These are phyloP conservation scores for Aspergillus incahuasiensis DNA, from an alignment of 495 filamentous ascomycete genomes.

Conservation along the genomic window DNA sequence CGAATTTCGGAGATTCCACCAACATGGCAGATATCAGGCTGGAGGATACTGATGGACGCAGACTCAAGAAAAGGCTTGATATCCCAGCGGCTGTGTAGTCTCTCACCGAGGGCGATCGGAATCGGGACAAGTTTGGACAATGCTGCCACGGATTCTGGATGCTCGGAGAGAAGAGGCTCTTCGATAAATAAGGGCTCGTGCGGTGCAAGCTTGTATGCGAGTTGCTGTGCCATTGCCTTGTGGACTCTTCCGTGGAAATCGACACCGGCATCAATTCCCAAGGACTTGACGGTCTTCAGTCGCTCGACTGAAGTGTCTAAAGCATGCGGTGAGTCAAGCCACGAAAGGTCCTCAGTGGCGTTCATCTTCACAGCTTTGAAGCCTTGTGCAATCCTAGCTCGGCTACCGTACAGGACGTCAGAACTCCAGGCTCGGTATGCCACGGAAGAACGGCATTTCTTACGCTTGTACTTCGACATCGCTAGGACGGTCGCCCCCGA, in stretches of 20 bases:
- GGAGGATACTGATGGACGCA: slow-evolving; percentile 63
- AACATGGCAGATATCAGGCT: slow-evolving; percentile 69
- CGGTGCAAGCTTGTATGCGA: slow-evolving; percentile 65
- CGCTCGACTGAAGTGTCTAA: slow-evolving; percentile 60
- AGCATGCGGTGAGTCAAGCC: slow-evolving; percentile 65
- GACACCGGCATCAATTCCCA: slow-evolving; percentile 65
- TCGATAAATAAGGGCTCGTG: slow-evolving; percentile 70
- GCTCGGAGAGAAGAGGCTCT: slow-evolving; percentile 68
- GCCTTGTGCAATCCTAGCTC: slow-evolving; percentile 61
- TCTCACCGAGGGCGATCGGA: slow-evolving; percentile 73
- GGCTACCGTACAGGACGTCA: slow-evolving; percentile 49
- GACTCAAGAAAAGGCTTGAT: slow-evolving; percentile 65
- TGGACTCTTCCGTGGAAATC: slow-evolving; percentile 77
- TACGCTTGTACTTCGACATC: slow-evolving; percentile 48
- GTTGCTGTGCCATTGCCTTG: slow-evolving; percentile 74
- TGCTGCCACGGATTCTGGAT: slow-evolving; percentile 61
- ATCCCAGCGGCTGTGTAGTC: slow-evolving; percentile 71
- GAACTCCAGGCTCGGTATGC: not conserved
- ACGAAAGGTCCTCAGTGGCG: slow-evolving; percentile 68
- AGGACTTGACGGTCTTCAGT: slow-evolving; percentile 59
- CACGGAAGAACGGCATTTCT: not conserved
- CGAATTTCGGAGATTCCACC: slow-evolving; percentile 70
- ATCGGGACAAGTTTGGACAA: slow-evolving; percentile 54
- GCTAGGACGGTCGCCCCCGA: slow-evolving; percentile 68
- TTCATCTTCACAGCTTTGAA: slow-evolving; percentile 78